These are phyloP conservation scores for Elsinoe arachidis DNA, from an alignment of 2,329 filamentous ascomycete genomes.

Conservation along the genomic window DNA sequence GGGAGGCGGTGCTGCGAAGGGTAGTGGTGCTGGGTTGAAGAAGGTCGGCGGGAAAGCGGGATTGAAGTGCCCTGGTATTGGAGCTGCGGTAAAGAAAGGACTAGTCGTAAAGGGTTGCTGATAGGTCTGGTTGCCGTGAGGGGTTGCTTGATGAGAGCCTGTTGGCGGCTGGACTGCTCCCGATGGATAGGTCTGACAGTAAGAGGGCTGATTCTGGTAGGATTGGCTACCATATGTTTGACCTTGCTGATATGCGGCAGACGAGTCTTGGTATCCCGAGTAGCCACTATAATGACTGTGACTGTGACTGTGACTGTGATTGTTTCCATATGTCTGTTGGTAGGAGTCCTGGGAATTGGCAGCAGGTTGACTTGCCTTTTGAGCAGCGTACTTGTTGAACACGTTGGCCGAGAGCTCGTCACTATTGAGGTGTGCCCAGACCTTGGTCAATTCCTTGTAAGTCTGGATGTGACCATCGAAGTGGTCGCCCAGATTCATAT, in stretches of 20 bases:
- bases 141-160: too few relatives aligned
- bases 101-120: not conserved
- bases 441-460: conserved; percentile 70
- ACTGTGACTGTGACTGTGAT: too few relatives aligned
- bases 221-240: not conserved
- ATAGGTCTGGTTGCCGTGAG: not conserved
- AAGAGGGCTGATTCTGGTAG: not conserved
- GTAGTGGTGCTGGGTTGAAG: not conserved
- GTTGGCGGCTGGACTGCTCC: not conserved
- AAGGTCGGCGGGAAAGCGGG: not conserved
- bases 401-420: too few relatives aligned
- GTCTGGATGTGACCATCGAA: conserved; percentile 69
- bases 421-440: conserved; percentile 52
- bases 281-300: too few relatives aligned
- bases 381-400: too few relatives aligned
- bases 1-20: conserved; percentile 16
- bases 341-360: too few relatives aligned
- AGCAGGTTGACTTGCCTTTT: too few relatives aligned
- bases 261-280: too few relatives aligned
- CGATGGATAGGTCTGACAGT: not conserved
- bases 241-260: not conserved
- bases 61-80: not conserved
- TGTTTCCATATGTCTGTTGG: too few relatives aligned
- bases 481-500: conserved; percentile 58
- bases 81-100: not conserved